Evolutionary conservation across 192 early-diverging fungal species (phyloP), one percentile per base, ranked within the genome.

Genomic region (Backusella tuberculispora): DNA sequence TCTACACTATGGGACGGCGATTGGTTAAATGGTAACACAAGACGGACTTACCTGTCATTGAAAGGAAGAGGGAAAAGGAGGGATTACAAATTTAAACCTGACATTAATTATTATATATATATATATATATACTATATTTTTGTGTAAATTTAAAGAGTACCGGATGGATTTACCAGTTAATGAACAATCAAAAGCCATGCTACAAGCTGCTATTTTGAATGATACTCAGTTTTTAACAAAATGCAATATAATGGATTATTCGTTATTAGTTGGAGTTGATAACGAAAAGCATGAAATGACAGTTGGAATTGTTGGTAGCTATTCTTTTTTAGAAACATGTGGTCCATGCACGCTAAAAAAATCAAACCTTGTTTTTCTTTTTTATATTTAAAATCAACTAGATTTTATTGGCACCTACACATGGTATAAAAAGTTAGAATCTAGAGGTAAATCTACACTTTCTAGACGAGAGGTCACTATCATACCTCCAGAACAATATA

Each of bases 201-300:
- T 99, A 29, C 86, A 88, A 42, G 86, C 88, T 13, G 92, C 96
- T 4, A 90, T 99, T 3, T 87, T 86, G 81, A 97, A 97, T 74
- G 97, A 99, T 78, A 96, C 96, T 10, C 85, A 95, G 45, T 99
- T 99, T 77, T 80, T 99, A 69, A 85, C 93, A 4, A 91, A 92
- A 67, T 88, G 94, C 70, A 95, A 97, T 78, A 95, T 98, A 38
- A 97, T 99, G 96, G 97, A 99, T 82, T 99, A 99, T 76, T 97
- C 95, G 19, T 81, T 99, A 48, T 83, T 99, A 5, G 93, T 99
- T 17, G 97, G 96, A 5, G 93, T 99, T 60, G 97, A 99, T 72
- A 90, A 90, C 40, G 86, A 91, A 37, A 88, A 81, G 21, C 88
- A 94, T 42, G 94, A 99, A 75, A 83, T 99, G 24, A 91, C 96